phyloP scores from a whole-genome alignment of 2,329 filamentous ascomycete genomes.

The Cephalotrichum gorgonifer region DNA sequence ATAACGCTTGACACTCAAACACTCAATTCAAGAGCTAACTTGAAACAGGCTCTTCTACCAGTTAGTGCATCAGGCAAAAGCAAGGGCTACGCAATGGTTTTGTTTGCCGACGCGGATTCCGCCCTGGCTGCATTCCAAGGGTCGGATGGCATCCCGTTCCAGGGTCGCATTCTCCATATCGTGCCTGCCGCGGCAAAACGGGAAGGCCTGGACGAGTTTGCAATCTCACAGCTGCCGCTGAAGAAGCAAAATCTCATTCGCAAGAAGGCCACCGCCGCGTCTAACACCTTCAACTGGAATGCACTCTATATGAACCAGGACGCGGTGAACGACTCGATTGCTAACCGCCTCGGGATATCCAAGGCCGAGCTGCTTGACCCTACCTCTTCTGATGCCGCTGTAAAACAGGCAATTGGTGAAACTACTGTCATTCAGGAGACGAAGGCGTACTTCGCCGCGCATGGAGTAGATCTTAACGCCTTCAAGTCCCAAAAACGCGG shows the following conservation, averaged over 20 bases:
- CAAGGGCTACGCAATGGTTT: slow-evolving; percentile 86
- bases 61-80: slow-evolving; percentile 60
- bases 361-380: slow-evolving; percentile 91
- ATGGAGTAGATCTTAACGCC: slow-evolving; percentile 84
- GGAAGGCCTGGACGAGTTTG: slow-evolving; percentile 78
- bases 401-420: slow-evolving; percentile 95
- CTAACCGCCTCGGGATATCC: slow-evolving; percentile 74
- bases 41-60: slow-evolving; percentile 71
- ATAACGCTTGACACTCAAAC: slow-evolving; percentile 9
- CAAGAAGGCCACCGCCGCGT: slow-evolving; percentile 70
- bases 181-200: slow-evolving; percentile 76
- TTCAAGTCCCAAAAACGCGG: slow-evolving; percentile 81
- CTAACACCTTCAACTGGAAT: slow-evolving; percentile 89
- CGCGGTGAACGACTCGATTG: slow-evolving; percentile 83
- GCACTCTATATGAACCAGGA: slow-evolving; percentile 99
- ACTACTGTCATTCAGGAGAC: slow-evolving; percentile 94
- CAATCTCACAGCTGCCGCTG: slow-evolving; percentile 79
- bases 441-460: slow-evolving; percentile 77
- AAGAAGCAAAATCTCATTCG: slow-evolving; percentile 92
- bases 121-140: slow-evolving; percentile 71
- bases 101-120: slow-evolving; percentile 60
- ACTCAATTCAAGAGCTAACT: slow-evolving; percentile 25
- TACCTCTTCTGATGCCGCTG: slow-evolving; percentile 86
- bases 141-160: slow-evolving; percentile 78
- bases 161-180: slow-evolving; percentile 85